phyloP scores from a whole-genome alignment of 2,329 filamentous ascomycete species.

The Teratosphaeria viscida region DNA sequence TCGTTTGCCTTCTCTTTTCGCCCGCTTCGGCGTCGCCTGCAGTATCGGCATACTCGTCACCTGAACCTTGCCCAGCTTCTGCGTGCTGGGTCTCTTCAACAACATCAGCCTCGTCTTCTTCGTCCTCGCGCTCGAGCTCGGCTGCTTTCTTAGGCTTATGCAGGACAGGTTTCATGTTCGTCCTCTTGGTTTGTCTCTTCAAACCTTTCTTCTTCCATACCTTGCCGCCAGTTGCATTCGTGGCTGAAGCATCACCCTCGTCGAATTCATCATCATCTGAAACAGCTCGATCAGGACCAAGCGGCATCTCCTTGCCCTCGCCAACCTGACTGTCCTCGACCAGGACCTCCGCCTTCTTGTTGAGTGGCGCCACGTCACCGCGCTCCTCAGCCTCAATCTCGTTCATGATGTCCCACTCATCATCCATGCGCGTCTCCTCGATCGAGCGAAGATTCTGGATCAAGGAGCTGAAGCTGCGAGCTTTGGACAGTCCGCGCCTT shows the following conservation, averaged over 20 bases:
- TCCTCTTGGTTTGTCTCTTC: slow-evolving; percentile 63
- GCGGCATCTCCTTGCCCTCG: slow-evolving; percentile 25
- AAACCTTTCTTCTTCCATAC: slow-evolving; percentile 75
- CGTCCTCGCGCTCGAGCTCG: slow-evolving; percentile 6
- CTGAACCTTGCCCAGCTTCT: not conserved
- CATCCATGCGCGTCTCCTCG: slow-evolving; percentile 59
- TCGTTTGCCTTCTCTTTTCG: not conserved
- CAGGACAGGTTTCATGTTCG: slow-evolving; percentile 41
- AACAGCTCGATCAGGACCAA: slow-evolving; percentile 33
- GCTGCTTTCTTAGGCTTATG: slow-evolving; percentile 22
- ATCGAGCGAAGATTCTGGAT: slow-evolving; percentile 60
- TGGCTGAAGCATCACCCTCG: slow-evolving; percentile 29
- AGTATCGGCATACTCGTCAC: not conserved
- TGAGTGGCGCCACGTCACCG: slow-evolving; percentile 2
- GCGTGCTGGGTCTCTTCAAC: not conserved
- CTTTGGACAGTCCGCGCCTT: slow-evolving; percentile 34
- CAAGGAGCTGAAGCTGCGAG: slow-evolving; percentile 61
- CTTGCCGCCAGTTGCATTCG: slow-evolving; percentile 38
- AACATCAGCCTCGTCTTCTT: slow-evolving; percentile 4
- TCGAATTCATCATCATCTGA: slow-evolving; percentile 48
- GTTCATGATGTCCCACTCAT: slow-evolving; percentile 63
- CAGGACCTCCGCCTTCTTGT: slow-evolving; percentile 21
- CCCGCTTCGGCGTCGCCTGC: not conserved
- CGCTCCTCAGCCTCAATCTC: slow-evolving; percentile 50
- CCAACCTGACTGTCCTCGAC: slow-evolving; percentile 34